These are phyloP conservation scores for Volutella citrinella DNA, from an alignment of 2,329 filamentous ascomycete species.

Conservation along the genomic window DNA sequence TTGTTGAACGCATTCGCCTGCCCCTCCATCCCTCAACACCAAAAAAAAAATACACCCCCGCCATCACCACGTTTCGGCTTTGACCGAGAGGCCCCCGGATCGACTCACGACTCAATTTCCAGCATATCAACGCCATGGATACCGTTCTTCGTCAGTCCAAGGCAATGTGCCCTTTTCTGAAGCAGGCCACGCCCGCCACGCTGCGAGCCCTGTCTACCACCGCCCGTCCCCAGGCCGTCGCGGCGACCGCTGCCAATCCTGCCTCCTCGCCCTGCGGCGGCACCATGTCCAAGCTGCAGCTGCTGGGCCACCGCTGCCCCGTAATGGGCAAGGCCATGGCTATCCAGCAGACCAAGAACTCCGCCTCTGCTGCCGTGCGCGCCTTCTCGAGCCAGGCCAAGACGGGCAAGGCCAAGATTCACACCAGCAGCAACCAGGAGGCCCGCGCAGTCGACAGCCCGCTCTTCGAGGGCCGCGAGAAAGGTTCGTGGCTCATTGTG, in stretches of 20 bases:
- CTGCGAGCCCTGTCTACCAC: constrained; percentile 84
- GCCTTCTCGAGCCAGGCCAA: constrained; percentile 49
- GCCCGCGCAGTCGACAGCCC: constrained; percentile 71
- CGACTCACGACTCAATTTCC: too few relatives aligned
- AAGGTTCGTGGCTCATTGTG: constrained; percentile 45
- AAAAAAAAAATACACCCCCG: constrained; percentile 5
- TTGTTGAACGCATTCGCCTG: too few relatives aligned
- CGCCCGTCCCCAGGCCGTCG: constrained; percentile 53
- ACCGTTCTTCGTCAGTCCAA: constrained; percentile 91
- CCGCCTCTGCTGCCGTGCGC: constrained; percentile 48
- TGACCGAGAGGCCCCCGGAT: too few relatives aligned
- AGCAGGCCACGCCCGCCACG: constrained; percentile 87
- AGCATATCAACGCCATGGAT: constrained; percentile 78
- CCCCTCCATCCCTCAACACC: too few relatives aligned
- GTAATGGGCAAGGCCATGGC: constrained; percentile 98
- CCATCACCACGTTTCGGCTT: constrained; percentile 6
- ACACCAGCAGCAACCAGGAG: constrained; percentile 75
- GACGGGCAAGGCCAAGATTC: constrained; percentile 68
- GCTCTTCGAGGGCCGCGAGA: constrained; percentile 45
- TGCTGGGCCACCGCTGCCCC: constrained; percentile 90
- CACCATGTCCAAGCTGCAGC: constrained; percentile 95
- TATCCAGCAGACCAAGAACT: constrained; percentile 67
- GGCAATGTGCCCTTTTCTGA: constrained; percentile 95
- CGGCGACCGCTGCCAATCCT: constrained; percentile 17
- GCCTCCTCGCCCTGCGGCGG: constrained; percentile 70